A percentile compares a stretch with the other conserved stretches of the same genome.
phyloP scores from a whole-genome alignment of 2,329 filamentous ascomycete species.

The Periconia sp. region DNA sequence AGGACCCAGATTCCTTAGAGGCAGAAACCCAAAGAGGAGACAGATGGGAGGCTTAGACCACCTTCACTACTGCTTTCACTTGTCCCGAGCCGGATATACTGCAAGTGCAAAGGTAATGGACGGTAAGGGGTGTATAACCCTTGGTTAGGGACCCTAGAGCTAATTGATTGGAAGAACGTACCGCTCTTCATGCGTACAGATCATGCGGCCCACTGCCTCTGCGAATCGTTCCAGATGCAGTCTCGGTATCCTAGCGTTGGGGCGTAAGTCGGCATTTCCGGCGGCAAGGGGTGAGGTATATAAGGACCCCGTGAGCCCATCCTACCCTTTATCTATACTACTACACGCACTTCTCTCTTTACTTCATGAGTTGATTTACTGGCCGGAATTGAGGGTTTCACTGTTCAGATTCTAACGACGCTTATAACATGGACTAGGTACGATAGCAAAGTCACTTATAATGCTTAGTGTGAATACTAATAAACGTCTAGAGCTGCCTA shows the following conservation, averaged over 20 bases:
- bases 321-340: conserved; percentile 2
- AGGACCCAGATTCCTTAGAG: too few relatives aligned
- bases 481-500: conserved; percentile 6
- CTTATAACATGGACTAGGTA: conserved; percentile 10
- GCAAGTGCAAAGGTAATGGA: conserved; percentile 3
- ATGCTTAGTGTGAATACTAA: conserved; percentile 9
- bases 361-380: conserved; percentile 3
- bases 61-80: conserved; percentile 7
- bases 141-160: neutral
- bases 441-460: conserved; percentile 1
- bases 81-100: conserved; percentile 3
- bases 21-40: conserved; percentile 7
- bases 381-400: conserved; percentile 3
- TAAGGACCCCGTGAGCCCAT: conserved; percentile 7
- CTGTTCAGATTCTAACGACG: conserved; percentile 2
- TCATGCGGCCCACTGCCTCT: conserved; percentile 7
- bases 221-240: conserved; percentile 2
- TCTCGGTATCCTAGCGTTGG: conserved; percentile 4
- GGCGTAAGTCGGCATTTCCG: conserved; percentile 4
- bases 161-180: conserved; percentile 7
- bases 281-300: conserved; percentile 8
- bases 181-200: conserved; percentile 9
- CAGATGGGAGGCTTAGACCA: conserved; percentile 5
- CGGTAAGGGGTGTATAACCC: neutral
- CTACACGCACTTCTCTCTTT: conserved; percentile 3